Percentiles rank a stretch among this genome's conserved stretches.
Evolutionary conservation across 2,329 filamentous ascomycete species (phyloP).

Genomic region (Septoria petroselini): DNA sequence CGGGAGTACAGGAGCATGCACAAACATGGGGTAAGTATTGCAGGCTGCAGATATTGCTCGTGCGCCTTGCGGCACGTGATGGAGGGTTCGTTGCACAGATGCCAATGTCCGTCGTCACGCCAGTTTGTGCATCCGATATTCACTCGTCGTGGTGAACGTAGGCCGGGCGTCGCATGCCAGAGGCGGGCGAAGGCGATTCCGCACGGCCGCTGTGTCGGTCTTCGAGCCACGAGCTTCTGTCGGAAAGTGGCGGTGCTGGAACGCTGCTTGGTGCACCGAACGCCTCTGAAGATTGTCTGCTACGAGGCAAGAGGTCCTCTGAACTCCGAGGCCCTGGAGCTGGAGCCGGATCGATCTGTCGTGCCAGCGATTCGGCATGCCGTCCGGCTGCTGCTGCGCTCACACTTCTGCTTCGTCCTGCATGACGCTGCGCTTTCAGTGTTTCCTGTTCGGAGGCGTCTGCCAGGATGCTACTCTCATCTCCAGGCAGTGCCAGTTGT

Average conservation of each 20-base stretch:
- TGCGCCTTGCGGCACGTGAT: neutral
- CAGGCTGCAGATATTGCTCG: neutral
- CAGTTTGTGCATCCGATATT: too few species aligned
- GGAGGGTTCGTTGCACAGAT: too few species aligned
- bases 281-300: neutral
- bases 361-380: neutral
- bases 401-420: slow-evolving; percentile 3
- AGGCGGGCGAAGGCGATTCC: neutral
- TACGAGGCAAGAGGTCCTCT: neutral
- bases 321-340: neutral
- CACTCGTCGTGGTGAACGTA: too few species aligned
- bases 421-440: too few species aligned
- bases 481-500: too few species aligned
- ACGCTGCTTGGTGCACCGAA: neutral
- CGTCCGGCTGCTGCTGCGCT: neutral
- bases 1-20: neutral
- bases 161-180: too few species aligned
- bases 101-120: too few species aligned
- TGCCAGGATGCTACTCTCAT: neutral
- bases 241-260: slow-evolving; percentile 3
- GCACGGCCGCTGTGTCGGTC: neutral
- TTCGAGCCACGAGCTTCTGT: slow-evolving; percentile 2
- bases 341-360: neutral
- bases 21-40: neutral
- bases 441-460: neutral